Base-by-base conservation (phyloP, 2,329 filamentous ascomycete genomes). In the Fusarium haematococcum region DNA sequence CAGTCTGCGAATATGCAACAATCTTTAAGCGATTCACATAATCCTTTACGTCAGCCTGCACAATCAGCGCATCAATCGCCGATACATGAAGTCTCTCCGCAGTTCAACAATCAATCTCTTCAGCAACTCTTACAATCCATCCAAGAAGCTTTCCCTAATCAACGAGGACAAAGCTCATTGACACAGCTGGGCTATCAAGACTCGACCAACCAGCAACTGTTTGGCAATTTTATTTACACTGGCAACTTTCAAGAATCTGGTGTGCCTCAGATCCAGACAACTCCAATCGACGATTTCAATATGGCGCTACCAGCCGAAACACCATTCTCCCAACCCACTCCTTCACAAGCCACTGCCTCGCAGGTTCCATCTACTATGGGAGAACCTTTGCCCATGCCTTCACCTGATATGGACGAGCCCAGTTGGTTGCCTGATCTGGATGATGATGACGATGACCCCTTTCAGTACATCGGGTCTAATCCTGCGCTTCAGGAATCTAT, bases 321-420 rank as follows among this genome's bases (percentile, higher is more conserved):
- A 27, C 4, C 33, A 13, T 63, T 59, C 41, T 63, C 62, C 13
- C 71, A 72, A 8, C 64, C 58, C 3, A 69, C 52, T 43, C 48
- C 68, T 32, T 62, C 68, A 16, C 71, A 72, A 9, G 68, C 65
- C 4, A 72, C 61, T 50, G 50, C 65, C 20, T 74, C 71, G 9
- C 68, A 67, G 43, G 71, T 65, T 35, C 57, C 71, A 20, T 72
- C 71, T 35, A 74, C 68, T 11, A 25, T 70, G 20, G 71, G 71
- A 13, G 71, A 74, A 33, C 65, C 68, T 60, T 56, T 30, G 27
- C 45, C 41, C 45, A 25, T 69, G 16, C 56, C 61, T 14, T 74
- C 71, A 5, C 64, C 71, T 11, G 64, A 65, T 20, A n/a, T 56
- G 8, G 37, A 74, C 16, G 68, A 56, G 27, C 32, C 52, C 4